phyloP scores from a whole-genome alignment of 2,329 filamentous ascomycete species.

The Penicillium sp. region DNA sequence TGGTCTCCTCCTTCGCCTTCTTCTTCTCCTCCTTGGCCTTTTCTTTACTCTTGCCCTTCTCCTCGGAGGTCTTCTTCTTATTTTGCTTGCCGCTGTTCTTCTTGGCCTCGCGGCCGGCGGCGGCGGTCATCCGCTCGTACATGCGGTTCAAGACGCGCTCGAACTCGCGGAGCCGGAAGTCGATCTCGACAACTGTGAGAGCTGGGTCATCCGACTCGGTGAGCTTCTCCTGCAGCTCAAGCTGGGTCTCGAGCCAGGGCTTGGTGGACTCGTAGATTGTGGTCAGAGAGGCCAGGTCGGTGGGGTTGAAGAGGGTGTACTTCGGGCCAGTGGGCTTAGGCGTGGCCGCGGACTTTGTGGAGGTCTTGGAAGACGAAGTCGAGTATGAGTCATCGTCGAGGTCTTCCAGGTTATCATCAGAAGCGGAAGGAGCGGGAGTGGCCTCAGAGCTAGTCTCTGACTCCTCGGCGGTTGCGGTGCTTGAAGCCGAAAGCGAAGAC shows the following conservation, averaged over 20 bases:
- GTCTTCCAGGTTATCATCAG: constrained; percentile 67
- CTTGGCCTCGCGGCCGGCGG: constrained; percentile 36
- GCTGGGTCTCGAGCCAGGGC: constrained; percentile 76
- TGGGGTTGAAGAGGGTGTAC: constrained; percentile 71
- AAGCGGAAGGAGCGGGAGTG: constrained; percentile 39
- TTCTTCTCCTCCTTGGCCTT: constrained; percentile 35
- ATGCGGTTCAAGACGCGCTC: constrained; percentile 56
- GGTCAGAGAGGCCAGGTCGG: constrained; percentile 72
- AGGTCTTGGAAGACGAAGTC: constrained; percentile 45
- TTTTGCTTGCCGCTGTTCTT: constrained; percentile 33
- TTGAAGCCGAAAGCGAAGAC: constrained; percentile 58
- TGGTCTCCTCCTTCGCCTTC: constrained; percentile 37
- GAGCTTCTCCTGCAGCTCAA: constrained; percentile 73
- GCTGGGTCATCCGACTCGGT: constrained; percentile 74
- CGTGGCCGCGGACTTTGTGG: constrained; percentile 42
- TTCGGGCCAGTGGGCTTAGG: constrained; percentile 56
- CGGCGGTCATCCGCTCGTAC: constrained; percentile 55
- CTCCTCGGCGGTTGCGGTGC: constrained; percentile 46
- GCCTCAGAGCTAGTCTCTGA: constrained; percentile 55
- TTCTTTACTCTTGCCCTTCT: constrained; percentile 24
- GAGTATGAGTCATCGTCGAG: constrained; percentile 72
- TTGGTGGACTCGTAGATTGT: constrained; percentile 66
- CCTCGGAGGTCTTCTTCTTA: constrained; percentile 40
- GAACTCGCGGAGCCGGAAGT: constrained; percentile 71
- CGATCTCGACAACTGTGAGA: constrained; percentile 73